Evolutionary conservation across 2,329 filamentous ascomycete genomes (phyloP).

Genomic region (Colletotrichum limetticola): DNA sequence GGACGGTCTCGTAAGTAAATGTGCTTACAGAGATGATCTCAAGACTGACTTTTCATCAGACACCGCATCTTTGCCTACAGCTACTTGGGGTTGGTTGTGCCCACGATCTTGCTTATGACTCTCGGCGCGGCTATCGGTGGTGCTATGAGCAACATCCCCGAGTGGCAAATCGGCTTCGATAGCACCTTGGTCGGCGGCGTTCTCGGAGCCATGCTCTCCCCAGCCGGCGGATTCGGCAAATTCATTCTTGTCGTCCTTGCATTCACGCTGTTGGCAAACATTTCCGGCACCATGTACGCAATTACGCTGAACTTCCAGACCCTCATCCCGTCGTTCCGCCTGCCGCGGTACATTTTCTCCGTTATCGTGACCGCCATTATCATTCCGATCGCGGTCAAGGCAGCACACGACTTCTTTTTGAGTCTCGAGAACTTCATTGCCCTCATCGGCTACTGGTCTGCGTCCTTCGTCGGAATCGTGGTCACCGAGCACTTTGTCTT

Average conservation of each 20-base stretch:
- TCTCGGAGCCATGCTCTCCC: conserved; percentile 45
- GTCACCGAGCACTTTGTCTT: conserved; percentile 56
- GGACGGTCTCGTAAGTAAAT: conserved; percentile 52
- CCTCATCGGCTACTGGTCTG: conserved; percentile 58
- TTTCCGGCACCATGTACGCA: conserved; percentile 51
- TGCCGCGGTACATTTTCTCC: conserved; percentile 55
- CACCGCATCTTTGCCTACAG: conserved; percentile 64
- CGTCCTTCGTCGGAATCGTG: conserved; percentile 53
- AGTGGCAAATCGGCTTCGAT: conserved; percentile 44
- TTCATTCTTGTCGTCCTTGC: conserved; percentile 51
- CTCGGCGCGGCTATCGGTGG: conserved; percentile 53
- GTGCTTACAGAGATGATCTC: background rate
- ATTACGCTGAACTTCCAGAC: conserved; percentile 53
- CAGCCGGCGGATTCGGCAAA: conserved; percentile 46
- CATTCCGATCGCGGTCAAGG: conserved; percentile 53
- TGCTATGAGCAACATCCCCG: conserved; percentile 43
- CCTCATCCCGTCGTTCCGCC: conserved; percentile 46
- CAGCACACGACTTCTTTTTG: conserved; percentile 51
- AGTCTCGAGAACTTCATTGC: conserved; percentile 57
- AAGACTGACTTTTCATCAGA: conserved; percentile 32
- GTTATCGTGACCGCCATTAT: conserved; percentile 51
- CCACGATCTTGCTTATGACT: conserved; percentile 45
- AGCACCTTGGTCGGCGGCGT: conserved; percentile 44
- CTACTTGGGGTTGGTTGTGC: conserved; percentile 63
- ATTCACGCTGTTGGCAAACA: conserved; percentile 50